Evolutionary conservation across 2,329 filamentous ascomycete species (phyloP).

Genomic region (Trichophyton mentagrophytes): DNA sequence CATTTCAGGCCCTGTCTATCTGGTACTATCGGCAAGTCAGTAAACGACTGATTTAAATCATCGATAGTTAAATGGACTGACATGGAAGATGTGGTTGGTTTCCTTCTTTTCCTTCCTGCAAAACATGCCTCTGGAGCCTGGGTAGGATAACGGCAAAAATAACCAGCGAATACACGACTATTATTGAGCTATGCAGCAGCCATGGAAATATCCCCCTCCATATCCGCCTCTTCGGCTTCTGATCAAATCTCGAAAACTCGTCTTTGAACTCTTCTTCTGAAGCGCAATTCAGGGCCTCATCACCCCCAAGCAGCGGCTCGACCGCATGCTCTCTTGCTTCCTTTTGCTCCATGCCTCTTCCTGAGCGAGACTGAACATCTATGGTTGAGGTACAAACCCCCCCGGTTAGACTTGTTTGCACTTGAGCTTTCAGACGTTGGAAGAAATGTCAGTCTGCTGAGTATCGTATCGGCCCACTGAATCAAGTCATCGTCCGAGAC

Average conservation of each 20-base stretch:
- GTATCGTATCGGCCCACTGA: too few species aligned
- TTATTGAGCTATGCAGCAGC: not conserved
- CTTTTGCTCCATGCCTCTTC: not conserved
- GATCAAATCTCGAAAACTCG: not conserved
- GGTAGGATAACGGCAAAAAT: not conserved
- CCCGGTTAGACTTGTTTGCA: not conserved
- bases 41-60: not conserved
- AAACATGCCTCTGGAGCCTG: not conserved
- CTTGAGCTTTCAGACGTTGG: too few species aligned
- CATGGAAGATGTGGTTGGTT: not conserved
- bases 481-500: too few species aligned
- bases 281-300: not conserved
- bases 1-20: not conserved
- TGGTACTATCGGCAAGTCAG: not conserved
- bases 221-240: not conserved
- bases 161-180: not conserved
- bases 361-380: not conserved
- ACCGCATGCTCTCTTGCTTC: not conserved
- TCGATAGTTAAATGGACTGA: not conserved
- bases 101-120: not conserved
- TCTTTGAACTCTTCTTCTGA: not conserved
- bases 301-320: not conserved
- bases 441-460: too few species aligned
- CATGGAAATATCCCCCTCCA: not conserved
- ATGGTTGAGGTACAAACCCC: not conserved